phyloP scores from a whole-genome alignment of 176 grass and related monocot species.

The Oryza punctata region DNA sequence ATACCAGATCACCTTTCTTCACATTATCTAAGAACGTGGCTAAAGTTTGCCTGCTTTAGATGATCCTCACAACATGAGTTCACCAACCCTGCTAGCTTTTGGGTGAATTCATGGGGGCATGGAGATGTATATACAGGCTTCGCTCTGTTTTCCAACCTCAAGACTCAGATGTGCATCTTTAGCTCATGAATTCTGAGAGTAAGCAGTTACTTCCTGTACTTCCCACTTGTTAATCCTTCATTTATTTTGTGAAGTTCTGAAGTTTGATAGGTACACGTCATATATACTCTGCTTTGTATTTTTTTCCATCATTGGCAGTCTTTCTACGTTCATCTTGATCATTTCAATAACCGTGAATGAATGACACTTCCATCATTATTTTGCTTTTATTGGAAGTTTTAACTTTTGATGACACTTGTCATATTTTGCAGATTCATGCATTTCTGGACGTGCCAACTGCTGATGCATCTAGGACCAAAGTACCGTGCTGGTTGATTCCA shows the following conservation, averaged over 20 bases:
- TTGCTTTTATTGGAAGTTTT: background rate
- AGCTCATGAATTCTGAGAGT: conserved; percentile 22
- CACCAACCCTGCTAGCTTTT: background rate
- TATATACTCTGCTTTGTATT: background rate
- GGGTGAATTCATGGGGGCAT: background rate
- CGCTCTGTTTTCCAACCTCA: background rate
- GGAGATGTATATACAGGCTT: conserved; percentile 3
- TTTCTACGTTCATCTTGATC: background rate
- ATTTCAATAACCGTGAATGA: background rate
- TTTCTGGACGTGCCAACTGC: conserved; percentile 2
- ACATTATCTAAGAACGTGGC: conserved; percentile 73
- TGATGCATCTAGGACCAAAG: background rate
- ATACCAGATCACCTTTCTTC: conserved; percentile 77
- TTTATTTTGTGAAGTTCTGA: conserved; percentile 8
- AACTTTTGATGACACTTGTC: background rate
- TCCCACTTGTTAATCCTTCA: background rate
- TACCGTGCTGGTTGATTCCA: background rate
- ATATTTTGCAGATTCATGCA: conserved; percentile 25
- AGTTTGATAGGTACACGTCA: background rate
- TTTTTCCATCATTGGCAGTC: background rate
- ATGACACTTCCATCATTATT: background rate
- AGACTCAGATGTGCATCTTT: conserved; percentile 4
- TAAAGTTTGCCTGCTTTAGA: conserved; percentile 60
- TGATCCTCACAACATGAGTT: conserved; percentile 13
- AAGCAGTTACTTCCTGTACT: background rate